Base-by-base conservation (phyloP, 345 rosid genomes). In the Citrus mangshanensis region DNA sequence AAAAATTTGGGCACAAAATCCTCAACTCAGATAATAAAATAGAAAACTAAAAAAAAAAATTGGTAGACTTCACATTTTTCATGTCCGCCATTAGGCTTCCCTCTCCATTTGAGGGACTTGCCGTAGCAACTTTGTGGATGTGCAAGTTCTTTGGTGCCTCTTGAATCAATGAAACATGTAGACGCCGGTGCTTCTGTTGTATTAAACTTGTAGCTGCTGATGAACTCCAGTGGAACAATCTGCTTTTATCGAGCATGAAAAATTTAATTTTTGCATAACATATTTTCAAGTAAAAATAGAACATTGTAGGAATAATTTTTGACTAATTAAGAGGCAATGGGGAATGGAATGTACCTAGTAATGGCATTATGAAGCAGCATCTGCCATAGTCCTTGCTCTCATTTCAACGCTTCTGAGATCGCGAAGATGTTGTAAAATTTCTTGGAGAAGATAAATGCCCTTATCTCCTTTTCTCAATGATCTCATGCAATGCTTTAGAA, bases 381-480 rank as follows among this genome's bases (percentile, higher is more conserved):
- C 88, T 54, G 78, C 90, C 46, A 80, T 71, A 70, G 75, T 87
- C 85, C 85, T 87, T 7, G 64, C 88, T 2, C 89, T 88, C 49
- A 76, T 80, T 77, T 92, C 97, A 9, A 92, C 84, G 6, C 76
- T 91, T 74, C 89, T 91, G 27, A 97, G 87, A 79, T 94, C 93
- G 5, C 95, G 98, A 59, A 97, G 93, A 86, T 97, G 93, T 58
- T 88, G 98, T 40, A 96, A 75, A 68, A 96, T 94, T 84, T 96
- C 95, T 79, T 90, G 87, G 8, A 96, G 95, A 37, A 94, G 89
- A 77, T 89, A 83, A 64, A 93, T 62, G 63, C 99, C 99, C 71
- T 93, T 94, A 71, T 96, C 98, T 2, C 99, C 99, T 85, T 94
- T 93, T 84, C 78, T 91, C 83, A 93, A 81, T n/a, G 99, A 96